Evolutionary conservation across 176 grass and related monocot genomes (phyloP), one percentile per base, ranked within the genome.

Genomic region (Areca catechu): DNA sequence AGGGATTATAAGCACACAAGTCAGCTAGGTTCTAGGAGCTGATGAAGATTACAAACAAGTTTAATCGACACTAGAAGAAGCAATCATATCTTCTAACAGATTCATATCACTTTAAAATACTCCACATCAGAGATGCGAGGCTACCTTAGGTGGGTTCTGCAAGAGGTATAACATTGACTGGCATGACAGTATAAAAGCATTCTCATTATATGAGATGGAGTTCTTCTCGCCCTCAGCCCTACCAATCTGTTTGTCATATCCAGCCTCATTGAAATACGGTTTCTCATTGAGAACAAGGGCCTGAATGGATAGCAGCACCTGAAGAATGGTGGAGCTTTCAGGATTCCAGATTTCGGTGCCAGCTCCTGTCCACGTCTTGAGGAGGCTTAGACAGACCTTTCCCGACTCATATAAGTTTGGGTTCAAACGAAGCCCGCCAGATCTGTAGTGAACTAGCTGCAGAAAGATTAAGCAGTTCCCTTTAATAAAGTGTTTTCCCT

Each of bases 221-320:
- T 92, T 98, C 70, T 92, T 98, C 76, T 98, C 87, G 22, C 88
- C 84, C 56, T 98, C 84, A 14, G 84, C 81, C 70, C 86, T 92
- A 27, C 93, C 93, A 25, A 98, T 60, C 72, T 92, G 89, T 66
- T 92, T 90, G 67, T 98, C 93, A 9, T 88, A 98, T 43, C 93
- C 93, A 0, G 93, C 93, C 63, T 98, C 93, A 0, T 98, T 98
- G 52, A 98, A 98, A 49, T 98, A 98, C 37, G 93, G 93, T 29
- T 98, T 98, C 52, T 92, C 93, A 21, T 98, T 98, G 51, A 98
- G 82, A 73, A 98, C 93, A 50, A 98, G 93, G 52, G 83, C 93
- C 66, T 98, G 93, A 71, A 98, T 84, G 10, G 93, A 98, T 55
- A 98, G 71, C 61, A 98, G 30, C 47, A 98, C 65, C 49, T 98